Conservation (phyloP, 257 asterid species). For the Phtheirospermum japonicum region DNA sequence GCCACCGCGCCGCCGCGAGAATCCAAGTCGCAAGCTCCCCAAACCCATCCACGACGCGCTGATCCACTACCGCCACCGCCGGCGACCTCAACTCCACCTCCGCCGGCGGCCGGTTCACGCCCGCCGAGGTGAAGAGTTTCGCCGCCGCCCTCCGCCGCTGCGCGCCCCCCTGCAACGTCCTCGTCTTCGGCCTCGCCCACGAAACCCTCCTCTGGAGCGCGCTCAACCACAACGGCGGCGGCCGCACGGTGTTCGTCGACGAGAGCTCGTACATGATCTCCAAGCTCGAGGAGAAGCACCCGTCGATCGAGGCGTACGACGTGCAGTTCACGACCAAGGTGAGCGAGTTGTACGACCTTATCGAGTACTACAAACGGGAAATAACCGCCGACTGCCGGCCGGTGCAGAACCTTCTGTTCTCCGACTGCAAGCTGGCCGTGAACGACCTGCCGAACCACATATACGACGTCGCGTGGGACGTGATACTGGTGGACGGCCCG, state of each 20-base stretch:
- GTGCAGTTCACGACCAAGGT: conserved; percentile 62
- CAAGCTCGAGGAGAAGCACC: conserved; percentile 47
- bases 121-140: conserved; percentile 46
- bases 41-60: conserved; percentile 54
- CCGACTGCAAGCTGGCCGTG: conserved; percentile 71
- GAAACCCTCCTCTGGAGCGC: conserved; percentile 79
- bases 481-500: conserved; percentile 77
- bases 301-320: conserved; percentile 78
- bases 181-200: conserved; percentile 74
- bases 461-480: conserved; percentile 88
- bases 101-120: conserved; percentile 44
- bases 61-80: conserved; percentile 60
- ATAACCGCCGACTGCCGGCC: conserved; percentile 53
- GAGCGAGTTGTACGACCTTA: conserved; percentile 53
- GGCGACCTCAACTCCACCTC: conserved; percentile 26
- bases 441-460: conserved; percentile 84
- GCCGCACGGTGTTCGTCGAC: conserved; percentile 73
- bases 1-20: conserved; percentile 14
- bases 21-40: conserved; percentile 38
- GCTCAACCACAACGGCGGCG: conserved; percentile 67
- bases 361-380: conserved; percentile 47
- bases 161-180: conserved; percentile 62
- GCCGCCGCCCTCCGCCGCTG: conserved; percentile 64
- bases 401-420: conserved; percentile 74
- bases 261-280: conserved; percentile 59